Conservation (phyloP, 352 stramenopile species). For the Globisporangium cederbergense region DNA sequence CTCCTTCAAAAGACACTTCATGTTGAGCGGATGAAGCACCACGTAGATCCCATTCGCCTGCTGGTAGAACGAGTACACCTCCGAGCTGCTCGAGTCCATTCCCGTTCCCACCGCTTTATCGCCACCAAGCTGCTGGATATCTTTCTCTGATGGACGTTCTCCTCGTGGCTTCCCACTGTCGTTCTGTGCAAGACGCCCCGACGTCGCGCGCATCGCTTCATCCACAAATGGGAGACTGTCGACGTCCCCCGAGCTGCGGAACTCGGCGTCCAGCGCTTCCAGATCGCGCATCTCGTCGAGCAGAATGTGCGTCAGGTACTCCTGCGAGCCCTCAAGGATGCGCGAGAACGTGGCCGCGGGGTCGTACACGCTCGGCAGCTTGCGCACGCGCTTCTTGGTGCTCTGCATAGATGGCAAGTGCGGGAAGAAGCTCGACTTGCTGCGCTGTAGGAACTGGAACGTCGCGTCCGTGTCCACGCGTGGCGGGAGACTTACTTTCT, state of each 20-base stretch:
- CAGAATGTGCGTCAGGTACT: constrained; percentile 62
- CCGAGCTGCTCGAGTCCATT: not conserved
- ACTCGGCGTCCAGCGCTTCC: constrained; percentile 65
- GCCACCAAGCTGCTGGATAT: not conserved
- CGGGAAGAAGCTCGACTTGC: constrained; percentile 69
- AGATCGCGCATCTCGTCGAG: constrained; percentile 67
- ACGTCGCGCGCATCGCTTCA: constrained; percentile 73
- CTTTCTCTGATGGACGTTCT: not conserved
- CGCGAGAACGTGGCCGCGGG: constrained; percentile 61
- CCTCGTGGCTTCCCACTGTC: constrained; percentile 21
- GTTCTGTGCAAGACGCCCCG: constrained; percentile 44
- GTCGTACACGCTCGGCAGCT: constrained; percentile 68
- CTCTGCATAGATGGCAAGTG: constrained; percentile 27
- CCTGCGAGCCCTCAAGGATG: constrained; percentile 65
- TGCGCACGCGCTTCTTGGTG: constrained; percentile 32
- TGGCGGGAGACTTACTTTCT: constrained; percentile 55
- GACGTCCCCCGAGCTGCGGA: constrained; percentile 63
- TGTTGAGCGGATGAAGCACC: constrained; percentile 87
- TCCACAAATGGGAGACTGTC: constrained; percentile 78
- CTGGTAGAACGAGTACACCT: constrained; percentile 85
- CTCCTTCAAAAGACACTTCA: constrained; percentile 87
- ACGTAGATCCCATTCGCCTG: constrained; percentile 82
- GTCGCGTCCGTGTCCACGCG: constrained; percentile 44
- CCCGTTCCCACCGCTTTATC: not conserved
- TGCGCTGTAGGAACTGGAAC: constrained; percentile 77